Evolutionary conservation across 352 stramenopile species (phyloP), one percentile per base, ranked within the genome.

Genomic region (Phytophthora parvispora): DNA sequence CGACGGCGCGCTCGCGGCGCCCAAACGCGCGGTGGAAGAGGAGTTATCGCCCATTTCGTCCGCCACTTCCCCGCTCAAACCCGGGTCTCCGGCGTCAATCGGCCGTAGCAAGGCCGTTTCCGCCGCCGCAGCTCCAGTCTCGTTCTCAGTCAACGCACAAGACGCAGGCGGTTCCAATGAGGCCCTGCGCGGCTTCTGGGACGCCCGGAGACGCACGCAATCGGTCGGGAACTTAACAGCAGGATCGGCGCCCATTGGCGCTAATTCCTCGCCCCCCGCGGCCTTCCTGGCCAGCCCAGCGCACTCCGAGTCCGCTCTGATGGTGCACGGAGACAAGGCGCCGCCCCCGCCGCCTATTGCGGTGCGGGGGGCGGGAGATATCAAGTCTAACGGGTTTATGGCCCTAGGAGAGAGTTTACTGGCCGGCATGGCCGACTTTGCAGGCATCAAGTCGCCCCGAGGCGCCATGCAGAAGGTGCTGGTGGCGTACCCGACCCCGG

Each of bases 391-490:
- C 38, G 72, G 73, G 12, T 70, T 89, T 34, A 75, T 80, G 42
- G 63, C 77, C 13, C 84, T 81, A n/a, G 58, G 77, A 52, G 77
- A 72, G 59, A 83, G 60, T 67, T 88, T 93, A 40, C 48, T 91
- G 52, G 76, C 77, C 31, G 75, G 74, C 53, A 66, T 77, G 60
- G 48, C 69, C 12, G 71, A 75, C 13, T 78, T 80, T 31, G 56
- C 67, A 20, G 64, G 51, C n/a, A 60, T 72, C 3, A 75, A 75
- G 8, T 73, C 71, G 0, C 72, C 70, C 10, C 57, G 60, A 62
- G 65, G 65, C 8, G 48, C 56, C 1, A 18, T 65, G 36, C 64
- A 73, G 32, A 69, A 63, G 8, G 75, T 89, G 4, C 69, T 78
- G 18, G 75, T 95, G 27, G 60, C 86, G 24, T 94, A 94, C 59